phyloP scores from a whole-genome alignment of 2,329 filamentous ascomycete genomes.

The Cladophialophora exuberans region DNA sequence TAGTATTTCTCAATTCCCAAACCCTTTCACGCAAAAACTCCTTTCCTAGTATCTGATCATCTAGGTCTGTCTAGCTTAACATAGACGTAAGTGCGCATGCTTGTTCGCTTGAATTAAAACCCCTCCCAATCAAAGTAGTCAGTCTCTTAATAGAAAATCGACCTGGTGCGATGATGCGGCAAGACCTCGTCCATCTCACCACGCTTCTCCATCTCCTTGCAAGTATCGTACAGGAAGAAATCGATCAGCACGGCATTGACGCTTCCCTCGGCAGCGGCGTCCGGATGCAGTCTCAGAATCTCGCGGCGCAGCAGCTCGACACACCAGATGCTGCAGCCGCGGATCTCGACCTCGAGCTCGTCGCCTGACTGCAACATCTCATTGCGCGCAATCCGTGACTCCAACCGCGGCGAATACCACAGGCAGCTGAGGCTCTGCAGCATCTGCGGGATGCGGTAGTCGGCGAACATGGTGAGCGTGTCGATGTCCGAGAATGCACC shows the following conservation, averaged over 20 bases:
- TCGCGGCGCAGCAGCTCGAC: constrained; percentile 85
- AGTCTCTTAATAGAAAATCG: constrained; percentile 34
- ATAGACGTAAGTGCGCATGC: too few species aligned
- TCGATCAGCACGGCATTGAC: constrained; percentile 92
- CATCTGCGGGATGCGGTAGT: constrained; percentile 96
- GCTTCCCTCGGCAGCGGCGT: constrained; percentile 37
- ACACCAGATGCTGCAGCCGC: constrained; percentile 95
- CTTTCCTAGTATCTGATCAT: too few species aligned
- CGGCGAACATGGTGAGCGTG: constrained; percentile 93
- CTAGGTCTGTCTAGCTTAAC: too few species aligned
- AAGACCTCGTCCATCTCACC: constrained; percentile 43
- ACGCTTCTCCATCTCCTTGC: constrained; percentile 77
- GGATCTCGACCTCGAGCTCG: constrained; percentile 81
- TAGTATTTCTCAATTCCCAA: too few species aligned
- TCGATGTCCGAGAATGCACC: constrained; percentile 88
- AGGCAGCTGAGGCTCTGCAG: constrained; percentile 81
- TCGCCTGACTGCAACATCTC: constrained; percentile 71
- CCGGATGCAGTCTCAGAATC: constrained; percentile 72
- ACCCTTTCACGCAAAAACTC: too few species aligned
- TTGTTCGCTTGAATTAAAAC: too few species aligned
- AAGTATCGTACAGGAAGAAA: constrained; percentile 94
- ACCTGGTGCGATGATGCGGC: constrained; percentile 39
- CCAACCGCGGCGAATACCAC: constrained; percentile 79
- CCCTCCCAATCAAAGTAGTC: too few species aligned
- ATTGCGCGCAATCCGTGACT: constrained; percentile 67